phyloP scores from a whole-genome alignment of 257 asterid species.

The Gentiana dahurica region DNA sequence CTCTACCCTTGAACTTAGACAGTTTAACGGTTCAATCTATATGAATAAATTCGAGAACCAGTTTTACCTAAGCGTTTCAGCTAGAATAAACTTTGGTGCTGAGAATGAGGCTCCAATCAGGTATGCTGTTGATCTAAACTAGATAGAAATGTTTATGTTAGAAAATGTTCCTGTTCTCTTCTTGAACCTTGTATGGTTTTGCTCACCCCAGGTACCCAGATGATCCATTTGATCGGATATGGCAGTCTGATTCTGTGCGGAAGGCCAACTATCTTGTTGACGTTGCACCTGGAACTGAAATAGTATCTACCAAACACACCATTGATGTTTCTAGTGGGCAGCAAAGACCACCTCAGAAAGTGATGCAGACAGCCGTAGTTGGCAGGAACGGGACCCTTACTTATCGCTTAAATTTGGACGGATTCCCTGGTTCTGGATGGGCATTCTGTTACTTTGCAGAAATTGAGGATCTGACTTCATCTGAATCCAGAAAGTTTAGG shows the following conservation, averaged over 20 bases:
- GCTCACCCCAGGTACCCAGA: constrained; percentile 63
- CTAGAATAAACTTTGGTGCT: constrained; percentile 94
- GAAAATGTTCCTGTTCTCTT: neutral
- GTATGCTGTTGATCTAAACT: constrained; percentile 22
- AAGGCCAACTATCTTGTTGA: constrained; percentile 94
- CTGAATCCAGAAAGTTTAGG: constrained; percentile 63
- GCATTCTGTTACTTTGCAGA: constrained; percentile 91
- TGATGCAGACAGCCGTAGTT: constrained; percentile 98
- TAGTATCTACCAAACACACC: constrained; percentile 57
- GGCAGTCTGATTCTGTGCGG: constrained; percentile 75
- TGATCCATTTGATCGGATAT: constrained; percentile 90
- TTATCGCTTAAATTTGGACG: constrained; percentile 88
- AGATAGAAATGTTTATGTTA: neutral
- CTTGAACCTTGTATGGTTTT: neutral
- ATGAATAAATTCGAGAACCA: constrained; percentile 53
- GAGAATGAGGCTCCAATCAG: constrained; percentile 64
- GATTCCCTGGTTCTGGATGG: constrained; percentile 92
- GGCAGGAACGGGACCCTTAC: constrained; percentile 89
- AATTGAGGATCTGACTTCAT: constrained; percentile 60
- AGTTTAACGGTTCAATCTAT: constrained; percentile 84
- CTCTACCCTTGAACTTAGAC: constrained; percentile 95
- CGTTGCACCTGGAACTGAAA: constrained; percentile 90
- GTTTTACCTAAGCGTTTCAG: constrained; percentile 73
- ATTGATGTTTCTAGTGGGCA: constrained; percentile 54
- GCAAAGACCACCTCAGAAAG: constrained; percentile 83